These are phyloP conservation scores for Claviceps sorghi DNA, from an alignment of 2,329 filamentous ascomycete species.

Conservation along the genomic window DNA sequence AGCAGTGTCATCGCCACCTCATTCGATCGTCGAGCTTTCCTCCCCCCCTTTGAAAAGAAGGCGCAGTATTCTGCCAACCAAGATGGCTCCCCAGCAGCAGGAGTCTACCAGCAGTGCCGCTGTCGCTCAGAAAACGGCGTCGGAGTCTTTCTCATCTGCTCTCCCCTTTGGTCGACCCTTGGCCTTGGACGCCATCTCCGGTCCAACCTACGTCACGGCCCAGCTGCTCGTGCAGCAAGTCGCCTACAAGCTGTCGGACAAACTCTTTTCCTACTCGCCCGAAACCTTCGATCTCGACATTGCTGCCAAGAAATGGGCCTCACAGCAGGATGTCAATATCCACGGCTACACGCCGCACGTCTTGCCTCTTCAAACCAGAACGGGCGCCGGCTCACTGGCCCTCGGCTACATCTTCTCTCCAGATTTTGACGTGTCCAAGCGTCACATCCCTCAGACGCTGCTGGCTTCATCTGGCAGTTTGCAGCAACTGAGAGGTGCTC, in stretches of 20 bases:
- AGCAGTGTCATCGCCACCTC: background rate
- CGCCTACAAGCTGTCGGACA: conserved; percentile 87
- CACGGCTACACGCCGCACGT: conserved; percentile 69
- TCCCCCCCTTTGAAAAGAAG: background rate
- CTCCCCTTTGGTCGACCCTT: conserved; percentile 44
- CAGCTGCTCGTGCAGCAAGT: conserved; percentile 93
- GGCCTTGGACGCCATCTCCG: conserved; percentile 49
- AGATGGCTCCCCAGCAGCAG: conserved; percentile 23
- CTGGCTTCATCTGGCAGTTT: conserved; percentile 75
- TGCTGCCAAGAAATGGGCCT: conserved; percentile 65
- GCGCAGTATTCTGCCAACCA: background rate
- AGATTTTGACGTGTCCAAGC: conserved; percentile 85
- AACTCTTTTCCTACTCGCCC: conserved; percentile 92
- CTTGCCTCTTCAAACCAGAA: conserved; percentile 69
- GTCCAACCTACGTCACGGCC: conserved; percentile 82
- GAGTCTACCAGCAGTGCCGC: conserved; percentile 22
- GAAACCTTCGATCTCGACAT: conserved; percentile 84
- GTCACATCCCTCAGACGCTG: conserved; percentile 81
- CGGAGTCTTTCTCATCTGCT: conserved; percentile 32
- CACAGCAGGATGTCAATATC: conserved; percentile 57
- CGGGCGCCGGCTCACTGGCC: conserved; percentile 79
- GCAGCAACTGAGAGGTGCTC: conserved; percentile 60
- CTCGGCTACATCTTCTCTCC: conserved; percentile 96
- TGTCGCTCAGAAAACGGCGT: conserved; percentile 13
- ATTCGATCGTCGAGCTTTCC: background rate